Conservation (phyloP, 1,139 yeast species). For the Hansenula anomala region DNA sequence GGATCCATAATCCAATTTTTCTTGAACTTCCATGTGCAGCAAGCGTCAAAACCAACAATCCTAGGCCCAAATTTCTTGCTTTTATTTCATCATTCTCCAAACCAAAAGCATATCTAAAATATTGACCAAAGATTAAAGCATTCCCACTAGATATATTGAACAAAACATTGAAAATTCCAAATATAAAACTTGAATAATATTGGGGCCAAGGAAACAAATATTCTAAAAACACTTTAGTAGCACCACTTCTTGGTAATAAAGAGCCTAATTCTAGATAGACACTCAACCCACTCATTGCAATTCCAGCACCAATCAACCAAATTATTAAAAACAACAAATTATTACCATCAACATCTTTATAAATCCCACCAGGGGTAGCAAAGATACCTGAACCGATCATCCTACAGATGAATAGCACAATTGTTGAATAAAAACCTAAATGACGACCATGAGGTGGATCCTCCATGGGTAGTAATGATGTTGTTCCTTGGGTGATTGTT, state of each 20-base stretch:
- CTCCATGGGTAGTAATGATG: constrained; percentile 19
- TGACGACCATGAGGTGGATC: constrained; percentile 60
- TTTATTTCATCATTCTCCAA: constrained; percentile 23
- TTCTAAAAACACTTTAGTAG: constrained; percentile 55
- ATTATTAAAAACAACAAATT: constrained; percentile 46
- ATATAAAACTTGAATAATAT: constrained; percentile 46
- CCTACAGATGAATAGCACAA: constrained; percentile 48
- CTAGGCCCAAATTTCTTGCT: constrained; percentile 39
- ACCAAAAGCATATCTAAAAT: constrained; percentile 35
- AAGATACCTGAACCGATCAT: constrained; percentile 61
- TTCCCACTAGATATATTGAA: constrained; percentile 56
- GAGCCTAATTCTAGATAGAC: constrained; percentile 56
- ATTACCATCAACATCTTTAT: constrained; percentile 51
- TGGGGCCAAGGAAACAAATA: constrained; percentile 48
- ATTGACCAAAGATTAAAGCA: constrained; percentile 57
- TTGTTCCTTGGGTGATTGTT: constrained; percentile 3
- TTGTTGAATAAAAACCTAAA: constrained; percentile 50
- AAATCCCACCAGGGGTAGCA: constrained; percentile 55
- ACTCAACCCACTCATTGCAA: constrained; percentile 52
- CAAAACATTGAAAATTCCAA: constrained; percentile 44
- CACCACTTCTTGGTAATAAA: constrained; percentile 56
- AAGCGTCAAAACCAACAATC: constrained; percentile 37
- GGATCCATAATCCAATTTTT: constrained; percentile 44
- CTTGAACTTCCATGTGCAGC: constrained; percentile 45
- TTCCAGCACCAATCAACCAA: constrained; percentile 47